Evolutionary conservation across 129 eudicot genomes (phyloP), one percentile per base, ranked within the genome.

Genomic region (Flaveria robusta): DNA sequence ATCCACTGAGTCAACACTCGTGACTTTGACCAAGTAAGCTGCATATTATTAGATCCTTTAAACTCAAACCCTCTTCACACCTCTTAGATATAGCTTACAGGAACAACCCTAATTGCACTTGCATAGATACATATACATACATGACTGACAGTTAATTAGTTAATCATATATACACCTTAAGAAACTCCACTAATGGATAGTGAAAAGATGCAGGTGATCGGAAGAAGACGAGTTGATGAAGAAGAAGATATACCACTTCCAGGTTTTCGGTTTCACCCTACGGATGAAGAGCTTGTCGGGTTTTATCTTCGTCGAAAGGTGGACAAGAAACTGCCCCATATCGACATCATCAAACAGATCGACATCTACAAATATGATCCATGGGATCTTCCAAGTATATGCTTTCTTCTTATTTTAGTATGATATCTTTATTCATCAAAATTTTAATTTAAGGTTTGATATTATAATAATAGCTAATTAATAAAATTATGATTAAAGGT

Each of bases 361-460:
- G 97, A 92, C 74, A 92, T 92, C 81, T 92, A 92, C 91, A 92
- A 92, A 77, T 87, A 85, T 66, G 97, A 92, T 75, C 97, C 97
- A 0, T 92, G 96, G 96, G 93, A 92, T 89, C 93, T 92, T 69
- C 91, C 97, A 84, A 86, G 97, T 92, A 87, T 7, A 82, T 9
- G 4, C 1, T 22, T 18, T 23, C 37, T 9, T 42, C 24, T 62
- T 60, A 12, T 62, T 27, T 62, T 55, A 19, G 62, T 8, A 27
- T 27, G 10, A 14, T 18, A 15, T 62, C 3, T 26, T 12, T 58
- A 18, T 18, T 18, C 24, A 20, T 22, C 16, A 20, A 9, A 34
- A 34, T 34, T 10, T 22, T 22, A 2, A n/a, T 56, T 56, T 56
- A 20, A 56, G 29, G 31, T 56, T 9, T 56, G n/a, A 52, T 2